Conservation (phyloP, 73 alveolate genomes). For the Paramecium caudatum region DNA sequence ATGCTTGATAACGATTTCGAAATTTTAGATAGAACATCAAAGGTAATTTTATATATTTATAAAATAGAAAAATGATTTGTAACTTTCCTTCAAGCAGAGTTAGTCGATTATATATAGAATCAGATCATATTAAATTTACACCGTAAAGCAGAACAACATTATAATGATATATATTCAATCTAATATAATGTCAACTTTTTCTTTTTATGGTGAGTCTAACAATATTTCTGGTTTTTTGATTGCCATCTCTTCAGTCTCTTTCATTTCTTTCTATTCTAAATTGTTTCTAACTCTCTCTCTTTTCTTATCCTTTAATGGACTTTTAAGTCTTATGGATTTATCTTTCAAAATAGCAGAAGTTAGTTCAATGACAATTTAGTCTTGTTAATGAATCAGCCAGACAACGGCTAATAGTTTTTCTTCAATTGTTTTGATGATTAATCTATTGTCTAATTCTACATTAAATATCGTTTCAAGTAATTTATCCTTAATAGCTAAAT, state of each 20-base stretch:
- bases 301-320: background rate
- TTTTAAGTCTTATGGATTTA: background rate
- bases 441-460: slow-evolving; percentile 1
- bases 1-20: too few species aligned
- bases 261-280: background rate
- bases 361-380: background rate
- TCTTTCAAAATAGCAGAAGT: background rate
- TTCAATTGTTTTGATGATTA: background rate
- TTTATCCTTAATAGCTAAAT: background rate
- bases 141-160: too few species aligned
- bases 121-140: too few species aligned
- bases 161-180: too few species aligned
- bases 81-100: too few species aligned
- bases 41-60: too few species aligned
- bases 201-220: too few species aligned
- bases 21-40: too few species aligned
- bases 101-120: too few species aligned
- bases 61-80: too few species aligned
- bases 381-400: background rate
- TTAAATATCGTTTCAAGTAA: background rate
- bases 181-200: too few species aligned
- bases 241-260: background rate
- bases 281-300: background rate
- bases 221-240: background rate
- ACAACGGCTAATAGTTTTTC: slow-evolving; percentile 10